Percentiles rank a stretch among this genome's conserved stretches.
phyloP scores from a whole-genome alignment of 306 rosid genomes.

The Alnus rubra region DNA sequence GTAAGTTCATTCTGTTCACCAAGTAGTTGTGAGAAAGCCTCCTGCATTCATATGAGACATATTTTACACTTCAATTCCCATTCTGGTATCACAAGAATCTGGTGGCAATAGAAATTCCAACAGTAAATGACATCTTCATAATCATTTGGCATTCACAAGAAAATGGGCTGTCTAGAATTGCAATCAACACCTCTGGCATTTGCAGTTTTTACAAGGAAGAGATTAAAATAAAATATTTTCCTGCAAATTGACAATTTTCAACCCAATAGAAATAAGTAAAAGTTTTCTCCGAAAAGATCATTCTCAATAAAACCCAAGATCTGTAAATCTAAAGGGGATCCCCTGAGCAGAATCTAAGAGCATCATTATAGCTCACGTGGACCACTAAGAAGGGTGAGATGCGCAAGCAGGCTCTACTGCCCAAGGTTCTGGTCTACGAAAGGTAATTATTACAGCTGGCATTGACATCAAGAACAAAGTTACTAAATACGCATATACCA shows the following conservation, averaged over 20 bases:
- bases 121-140: background rate
- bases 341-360: background rate
- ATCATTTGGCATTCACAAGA: background rate
- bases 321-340: background rate
- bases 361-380: background rate
- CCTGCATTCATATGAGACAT: conserved; percentile 57
- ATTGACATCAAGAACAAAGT: background rate
- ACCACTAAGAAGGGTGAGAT: too few relatives aligned
- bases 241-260: too few relatives aligned
- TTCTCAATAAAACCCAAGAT: background rate
- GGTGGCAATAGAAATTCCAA: conserved; percentile 16
- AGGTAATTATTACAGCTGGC: background rate
- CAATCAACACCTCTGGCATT: background rate
- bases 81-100: conserved; percentile 17
- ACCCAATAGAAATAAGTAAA: too few relatives aligned
- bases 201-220: background rate
- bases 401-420: background rate
- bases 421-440: background rate
- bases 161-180: background rate
- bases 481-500: background rate
- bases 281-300: background rate
- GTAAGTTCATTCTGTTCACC: conserved; percentile 97
- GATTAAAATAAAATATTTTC: background rate
- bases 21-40: conserved; percentile 90
- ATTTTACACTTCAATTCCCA: conserved; percentile 17